Percentiles rank a stretch among this genome's conserved stretches.
These are phyloP conservation scores for Elaeis oleifera DNA, from an alignment of 202 grass and related monocot species.

Conservation along the genomic window DNA sequence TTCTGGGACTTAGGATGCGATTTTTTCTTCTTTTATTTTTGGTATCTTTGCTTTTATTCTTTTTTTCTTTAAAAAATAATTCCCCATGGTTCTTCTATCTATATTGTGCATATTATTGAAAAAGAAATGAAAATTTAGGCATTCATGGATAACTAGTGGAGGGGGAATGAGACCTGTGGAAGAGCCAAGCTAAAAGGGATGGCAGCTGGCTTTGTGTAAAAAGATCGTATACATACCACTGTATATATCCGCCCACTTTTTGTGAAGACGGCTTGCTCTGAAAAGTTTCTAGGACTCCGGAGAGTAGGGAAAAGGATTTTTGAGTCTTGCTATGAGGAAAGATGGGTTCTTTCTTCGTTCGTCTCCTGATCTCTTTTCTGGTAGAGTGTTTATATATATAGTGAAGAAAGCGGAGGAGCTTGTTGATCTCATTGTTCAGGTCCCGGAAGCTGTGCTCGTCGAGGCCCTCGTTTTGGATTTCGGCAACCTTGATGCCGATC, in stretches of 20 bases:
- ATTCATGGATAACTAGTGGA: constrained; percentile 71
- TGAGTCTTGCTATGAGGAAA: too few species aligned
- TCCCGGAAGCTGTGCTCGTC: constrained; percentile 92
- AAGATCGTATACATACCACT: too few species aligned
- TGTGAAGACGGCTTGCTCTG: too few species aligned
- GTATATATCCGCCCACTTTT: too few species aligned
- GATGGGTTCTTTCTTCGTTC: too few species aligned
- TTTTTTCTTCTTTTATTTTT: background rate
- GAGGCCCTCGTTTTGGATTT: constrained; percentile 96
- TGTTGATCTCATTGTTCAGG: constrained; percentile 99
- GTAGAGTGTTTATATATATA: too few species aligned
- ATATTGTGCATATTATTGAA: constrained; percentile 6
- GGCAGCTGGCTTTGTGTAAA: too few species aligned
- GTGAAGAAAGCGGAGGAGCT: constrained; percentile 45
- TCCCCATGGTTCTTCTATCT: too few species aligned
- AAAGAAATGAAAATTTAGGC: constrained; percentile 16
- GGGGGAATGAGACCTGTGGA: constrained; percentile 29
- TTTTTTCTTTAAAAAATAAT: too few species aligned
- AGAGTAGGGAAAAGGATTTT: too few species aligned
- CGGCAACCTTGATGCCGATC: constrained; percentile 82
- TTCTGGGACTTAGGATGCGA: background rate
- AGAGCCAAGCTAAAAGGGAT: constrained; percentile 22
- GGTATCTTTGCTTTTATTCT: background rate
- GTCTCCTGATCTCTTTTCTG: too few species aligned
- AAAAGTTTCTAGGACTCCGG: too few species aligned